These are phyloP conservation scores for Camellia granthamiana DNA, from an alignment of 148 eudicot genomes.

Conservation along the genomic window DNA sequence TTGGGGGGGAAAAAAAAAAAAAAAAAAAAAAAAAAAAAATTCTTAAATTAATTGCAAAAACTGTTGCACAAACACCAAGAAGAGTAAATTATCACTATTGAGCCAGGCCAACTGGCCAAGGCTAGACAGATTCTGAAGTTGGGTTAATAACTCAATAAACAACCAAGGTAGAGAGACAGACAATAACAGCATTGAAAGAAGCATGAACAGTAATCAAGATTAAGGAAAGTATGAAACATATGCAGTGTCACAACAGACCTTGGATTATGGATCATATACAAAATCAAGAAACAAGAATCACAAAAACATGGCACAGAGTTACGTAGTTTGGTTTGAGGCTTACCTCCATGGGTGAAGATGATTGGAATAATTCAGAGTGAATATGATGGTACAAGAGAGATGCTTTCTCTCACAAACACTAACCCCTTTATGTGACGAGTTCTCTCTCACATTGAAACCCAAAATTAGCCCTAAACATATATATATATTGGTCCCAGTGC, in stretches of 20 bases:
- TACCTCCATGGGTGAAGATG: background rate
- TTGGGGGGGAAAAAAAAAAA: background rate
- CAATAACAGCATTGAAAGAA: background rate
- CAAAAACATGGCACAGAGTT: background rate
- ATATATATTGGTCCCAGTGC: no score
- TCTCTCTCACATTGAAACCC: background rate
- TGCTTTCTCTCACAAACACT: background rate
- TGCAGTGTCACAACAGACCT: background rate
- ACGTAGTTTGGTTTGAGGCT: background rate
- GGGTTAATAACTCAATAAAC: background rate
- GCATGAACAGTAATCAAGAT: background rate
- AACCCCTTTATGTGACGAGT: background rate
- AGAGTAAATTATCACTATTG: background rate
- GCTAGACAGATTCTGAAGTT: background rate
- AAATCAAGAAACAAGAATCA: background rate
- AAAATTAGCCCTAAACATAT: background rate
- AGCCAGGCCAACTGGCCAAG: no score
- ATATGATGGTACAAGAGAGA: background rate
- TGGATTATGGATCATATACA: background rate
- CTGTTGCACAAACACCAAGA: background rate
- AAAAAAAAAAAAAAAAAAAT: no score
- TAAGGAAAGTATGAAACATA: background rate
- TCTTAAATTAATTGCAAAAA: background rate
- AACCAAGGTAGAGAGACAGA: background rate
- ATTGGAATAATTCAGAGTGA: background rate